Evolutionary conservation across 1,284 basidiomycete genomes (phyloP).

Genomic region (Cystobasidiaceae sp.): DNA sequence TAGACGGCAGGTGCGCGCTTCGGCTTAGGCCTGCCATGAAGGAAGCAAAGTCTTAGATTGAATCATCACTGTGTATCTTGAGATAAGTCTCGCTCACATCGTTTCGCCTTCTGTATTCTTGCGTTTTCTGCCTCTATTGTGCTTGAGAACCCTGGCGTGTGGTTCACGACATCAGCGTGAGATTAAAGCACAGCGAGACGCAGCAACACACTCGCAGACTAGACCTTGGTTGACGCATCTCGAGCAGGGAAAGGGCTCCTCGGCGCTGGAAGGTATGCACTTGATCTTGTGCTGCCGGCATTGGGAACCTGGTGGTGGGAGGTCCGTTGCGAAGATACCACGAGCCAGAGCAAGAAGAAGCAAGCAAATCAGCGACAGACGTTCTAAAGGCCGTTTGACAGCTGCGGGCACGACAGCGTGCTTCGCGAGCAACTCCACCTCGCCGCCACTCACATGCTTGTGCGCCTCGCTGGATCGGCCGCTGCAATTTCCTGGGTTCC

Average conservation of each 20-base stretch:
- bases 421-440: too few relatives aligned
- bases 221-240: constrained; percentile 12
- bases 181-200: neutral
- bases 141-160: constrained; percentile 29
- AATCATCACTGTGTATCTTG: too few relatives aligned
- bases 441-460: constrained; percentile 9
- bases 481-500: neutral
- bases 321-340: too few relatives aligned
- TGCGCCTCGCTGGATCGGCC: neutral
- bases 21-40: neutral
- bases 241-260: constrained; percentile 17
- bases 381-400: too few relatives aligned
- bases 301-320: constrained; percentile 1
- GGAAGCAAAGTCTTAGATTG: neutral
- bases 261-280: constrained; percentile 4
- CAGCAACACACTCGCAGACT: constrained; percentile 16
- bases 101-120: constrained; percentile 1
- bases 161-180: neutral
- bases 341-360: too few relatives aligned
- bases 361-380: too few relatives aligned
- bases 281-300: constrained; percentile 23
- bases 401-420: too few relatives aligned
- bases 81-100: neutral
- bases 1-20: constrained; percentile 11
- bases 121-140: constrained; percentile 26